Base-by-base conservation (phyloP, 2,329 filamentous ascomycete species). In the Cytospora piceicola region DNA sequence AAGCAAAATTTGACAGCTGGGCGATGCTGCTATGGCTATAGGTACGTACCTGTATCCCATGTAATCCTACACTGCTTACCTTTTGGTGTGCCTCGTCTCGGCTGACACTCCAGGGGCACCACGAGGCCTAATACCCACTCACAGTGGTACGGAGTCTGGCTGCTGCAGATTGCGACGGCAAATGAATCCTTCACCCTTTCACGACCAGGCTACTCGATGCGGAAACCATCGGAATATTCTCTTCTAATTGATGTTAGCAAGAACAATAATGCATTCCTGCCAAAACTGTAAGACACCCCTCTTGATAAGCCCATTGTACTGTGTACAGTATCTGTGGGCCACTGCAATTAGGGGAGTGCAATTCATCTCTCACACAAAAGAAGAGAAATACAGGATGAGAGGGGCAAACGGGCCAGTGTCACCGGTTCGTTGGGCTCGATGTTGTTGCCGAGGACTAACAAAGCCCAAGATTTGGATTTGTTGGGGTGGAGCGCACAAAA, bases 31-130 rank as follows among this genome's bases (percentile, higher is more conserved):
- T n/a, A 46, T 46, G 20, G 5, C 42, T n/a, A 2, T 5, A 46
- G 42, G 42, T 39, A 39, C 36, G 20, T 46, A 22, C 42, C 7
- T 42, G 20, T 17, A 17, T 42, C 2, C 6, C 20, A 20, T 17
- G 20, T 20, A 42, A 20, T 42, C 4, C 39, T 14, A 7, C 17
- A 20, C 11, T n/a, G 7, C 4, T 9, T 22, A 27, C 22, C 34
- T 15, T 51, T 46, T 36, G 60, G 39, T 52, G 29, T 57, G 53
- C 61, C 61, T 63, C 53, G 39, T 63, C 53, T 55, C 61, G 39
- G 61, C 61, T 63, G 61, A 63, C 53, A 63, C 56, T 12, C 53
- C 53, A 57, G 61, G 61, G 53, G 61, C 51, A 36, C 61, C 53
- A 57, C 53, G 61, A 63, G 61, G 39, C 39, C 34, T 52, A 42